phyloP scores from a whole-genome alignment of 192 early-diverging fungal species.

The Entomortierella chlamydospora region DNA sequence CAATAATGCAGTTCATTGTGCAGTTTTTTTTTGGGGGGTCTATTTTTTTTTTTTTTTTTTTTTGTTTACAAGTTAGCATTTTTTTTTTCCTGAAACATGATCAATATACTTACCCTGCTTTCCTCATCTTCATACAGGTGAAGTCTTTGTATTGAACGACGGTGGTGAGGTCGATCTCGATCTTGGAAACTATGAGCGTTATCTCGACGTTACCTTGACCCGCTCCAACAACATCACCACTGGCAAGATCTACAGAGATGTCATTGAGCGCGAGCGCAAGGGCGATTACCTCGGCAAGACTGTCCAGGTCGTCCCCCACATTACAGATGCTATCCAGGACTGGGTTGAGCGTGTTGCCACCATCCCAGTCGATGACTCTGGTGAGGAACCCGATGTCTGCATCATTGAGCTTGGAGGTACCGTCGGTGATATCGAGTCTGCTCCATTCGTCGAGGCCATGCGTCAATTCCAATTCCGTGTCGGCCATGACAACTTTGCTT shows the following conservation, averaged over 20 bases:
- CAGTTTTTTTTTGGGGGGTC: too few relatives aligned
- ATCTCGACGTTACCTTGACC: slow-evolving; percentile 92
- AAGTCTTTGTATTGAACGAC: slow-evolving; percentile 98
- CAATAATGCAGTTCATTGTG: too few relatives aligned
- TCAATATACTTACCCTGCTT: neutral
- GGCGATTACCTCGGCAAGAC: slow-evolving; percentile 99
- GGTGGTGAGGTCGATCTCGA: slow-evolving; percentile 99
- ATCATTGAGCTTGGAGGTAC: slow-evolving; percentile 98
- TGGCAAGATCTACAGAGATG: slow-evolving; percentile 96
- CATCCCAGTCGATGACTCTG: slow-evolving; percentile 86
- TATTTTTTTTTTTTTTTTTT: slow-evolving; percentile 7
- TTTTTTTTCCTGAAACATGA: neutral
- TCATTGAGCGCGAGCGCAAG: slow-evolving; percentile 94
- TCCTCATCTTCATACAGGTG: slow-evolving; percentile 66
- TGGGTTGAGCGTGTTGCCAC: slow-evolving; percentile 97
- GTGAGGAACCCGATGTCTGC: slow-evolving; percentile 92
- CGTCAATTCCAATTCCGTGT: slow-evolving; percentile 99
- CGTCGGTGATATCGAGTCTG: slow-evolving; percentile 98
- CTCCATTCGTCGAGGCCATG: slow-evolving; percentile 99
- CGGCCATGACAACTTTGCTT: slow-evolving; percentile 96
- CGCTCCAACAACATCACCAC: slow-evolving; percentile 99
- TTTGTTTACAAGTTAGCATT: slow-evolving; percentile 2
- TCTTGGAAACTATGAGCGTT: slow-evolving; percentile 99
- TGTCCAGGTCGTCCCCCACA: slow-evolving; percentile 98
- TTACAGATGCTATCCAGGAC: slow-evolving; percentile 97